Evolutionary conservation across 2,329 filamentous ascomycete genomes (phyloP).

Genomic region (Sporothrix mexicana): DNA sequence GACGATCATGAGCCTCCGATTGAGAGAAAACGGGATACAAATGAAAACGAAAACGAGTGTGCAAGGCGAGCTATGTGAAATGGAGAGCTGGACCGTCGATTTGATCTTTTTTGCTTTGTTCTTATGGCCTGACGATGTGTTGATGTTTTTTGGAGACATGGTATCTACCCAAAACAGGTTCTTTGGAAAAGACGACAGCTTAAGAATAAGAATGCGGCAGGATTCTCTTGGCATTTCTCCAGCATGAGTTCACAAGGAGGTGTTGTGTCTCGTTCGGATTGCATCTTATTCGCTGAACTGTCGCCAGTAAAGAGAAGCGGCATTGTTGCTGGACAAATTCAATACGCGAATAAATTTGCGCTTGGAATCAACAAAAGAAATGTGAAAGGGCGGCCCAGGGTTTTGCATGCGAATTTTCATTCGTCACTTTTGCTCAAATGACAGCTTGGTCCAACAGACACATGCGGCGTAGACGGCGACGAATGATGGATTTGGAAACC

Average conservation of each 20-base stretch:
- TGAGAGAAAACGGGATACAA: constrained; percentile 18
- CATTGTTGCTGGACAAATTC: background rate
- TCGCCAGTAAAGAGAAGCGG: constrained; percentile 27
- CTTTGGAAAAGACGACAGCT: background rate
- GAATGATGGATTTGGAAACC: background rate
- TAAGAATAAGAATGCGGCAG: background rate
- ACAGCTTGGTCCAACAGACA: background rate
- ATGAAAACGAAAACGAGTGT: background rate
- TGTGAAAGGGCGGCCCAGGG: no score
- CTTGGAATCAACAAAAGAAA: background rate
- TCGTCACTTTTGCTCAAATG: background rate
- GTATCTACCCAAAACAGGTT: background rate
- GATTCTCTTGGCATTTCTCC: background rate
- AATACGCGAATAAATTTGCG: background rate
- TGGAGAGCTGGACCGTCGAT: background rate
- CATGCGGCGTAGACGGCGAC: background rate
- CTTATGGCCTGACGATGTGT: background rate
- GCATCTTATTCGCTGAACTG: constrained; percentile 20
- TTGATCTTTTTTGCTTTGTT: background rate
- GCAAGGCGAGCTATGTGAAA: background rate
- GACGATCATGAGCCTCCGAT: constrained; percentile 24
- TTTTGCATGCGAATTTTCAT: background rate
- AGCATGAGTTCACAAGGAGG: background rate
- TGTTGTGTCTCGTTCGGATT: constrained; percentile 8
- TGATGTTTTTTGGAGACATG: background rate